Evolutionary conservation across 2,329 filamentous ascomycete genomes (phyloP), one percentile per base, ranked within the genome.

Genomic region (Calonectria hongkongensis): DNA sequence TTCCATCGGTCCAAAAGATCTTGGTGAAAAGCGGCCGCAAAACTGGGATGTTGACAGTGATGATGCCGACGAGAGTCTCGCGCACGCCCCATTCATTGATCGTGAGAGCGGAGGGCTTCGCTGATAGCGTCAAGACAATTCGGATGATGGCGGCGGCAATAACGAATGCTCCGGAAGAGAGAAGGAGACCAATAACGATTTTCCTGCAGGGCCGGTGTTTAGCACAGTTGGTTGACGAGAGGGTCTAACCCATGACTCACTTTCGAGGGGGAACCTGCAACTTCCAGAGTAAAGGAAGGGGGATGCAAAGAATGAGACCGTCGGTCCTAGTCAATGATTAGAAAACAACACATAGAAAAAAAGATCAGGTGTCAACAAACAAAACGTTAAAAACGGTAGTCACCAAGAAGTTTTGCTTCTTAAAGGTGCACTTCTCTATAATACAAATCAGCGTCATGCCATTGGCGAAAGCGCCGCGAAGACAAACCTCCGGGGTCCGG

Each of bases 51-150:
- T 84, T 85, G 70, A 85, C 83, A 16, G 82, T 81, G 43, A 86
- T 81, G 30, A 86, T 83, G 18, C 82, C 83, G 43, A 85, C 83
- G 54, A 86, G 83, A 68, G 78, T 82, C 28, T 81, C 79, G 0
- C 79, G 78, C 5, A 81, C 78, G 1, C 78, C 78, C 79, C 78
- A 81, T 48, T 66, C 51, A 71, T 79, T 81, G 41, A 81, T 72
- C 0, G 76, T 79, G 0, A 78, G 72, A 1, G 77, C 78, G 1
- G 76, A 79, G 13, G 76, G 73, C 7, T 76, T 77, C 3, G 76
- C 71, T 6, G 78, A 74, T 0, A 81, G 54, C 0, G 76, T 79
- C 0, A 81, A 43, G 13, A 79, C 71, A 4, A 75, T 72, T 0
- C 77, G 73, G 12, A 72, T 81, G 16, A 81, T 75, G 0, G 80